Base-by-base conservation (phyloP, 306 rosid genomes). In the Cucumis hystrix region DNA sequence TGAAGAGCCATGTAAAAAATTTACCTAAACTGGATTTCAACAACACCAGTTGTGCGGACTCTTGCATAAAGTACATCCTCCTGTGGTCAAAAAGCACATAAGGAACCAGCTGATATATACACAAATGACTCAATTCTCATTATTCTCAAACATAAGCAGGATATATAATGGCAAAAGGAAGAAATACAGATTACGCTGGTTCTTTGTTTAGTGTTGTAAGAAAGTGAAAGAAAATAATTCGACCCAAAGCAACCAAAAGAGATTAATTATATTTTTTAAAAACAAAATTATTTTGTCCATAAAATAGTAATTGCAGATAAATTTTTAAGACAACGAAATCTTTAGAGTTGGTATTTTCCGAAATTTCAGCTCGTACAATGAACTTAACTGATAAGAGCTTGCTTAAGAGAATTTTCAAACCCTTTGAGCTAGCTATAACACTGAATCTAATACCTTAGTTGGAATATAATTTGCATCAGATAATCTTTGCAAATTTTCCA, bases 1-100 rank as follows among this genome's bases (percentile, higher is more conserved):
- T 21, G 52, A 47, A 47, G 6, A 65, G 64, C 60, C 65, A 37
- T 12, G 6, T 56, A 63, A 17, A 10, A 7, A 61, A 54, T 77
- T 85, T 85, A 92, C 99, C 99, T 96, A 92, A 96, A 96, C 86
- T 96, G 99, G 80, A 96, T 96, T 96, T 96, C 99, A 57, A 96
- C 99, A 65, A 96, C 96, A 51, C 99, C 99, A 2, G 98, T 92
- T 37, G 99, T 96, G 40, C 98, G 98, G 52, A 96, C 97, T 91
- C 99, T 91, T 21, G 99, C 98, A 78, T 88, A 83, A 77, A 96
- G 86, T 77, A 96, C 98, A 83, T 96, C 99, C 83, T 96, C 99
- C 99, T 96, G 88, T 60, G 82, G 78, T 78, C 77, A 37, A 81
- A 60, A 60, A 64, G 83, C 28, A 70, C n/a, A 76, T 72, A 72